Evolutionary conservation across 1,284 basidiomycete species (phyloP), one percentile per base, ranked within the genome.

Genomic region (Melampsora larici-populina): DNA sequence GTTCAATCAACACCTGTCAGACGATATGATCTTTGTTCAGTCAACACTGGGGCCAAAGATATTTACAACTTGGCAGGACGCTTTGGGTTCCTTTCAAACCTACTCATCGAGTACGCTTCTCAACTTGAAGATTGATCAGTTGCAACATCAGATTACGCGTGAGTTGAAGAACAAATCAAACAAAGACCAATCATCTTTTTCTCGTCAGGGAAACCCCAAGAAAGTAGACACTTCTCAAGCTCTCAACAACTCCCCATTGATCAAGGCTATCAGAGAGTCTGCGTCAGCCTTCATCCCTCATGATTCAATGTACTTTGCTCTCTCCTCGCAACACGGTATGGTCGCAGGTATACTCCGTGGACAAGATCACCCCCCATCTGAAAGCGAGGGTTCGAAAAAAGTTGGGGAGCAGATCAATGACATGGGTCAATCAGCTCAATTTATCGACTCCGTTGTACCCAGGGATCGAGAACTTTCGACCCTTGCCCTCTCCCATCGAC

Each of bases 211-310:
- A 33, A 75, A 40, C 46, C 64, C 51, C 0, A 29, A 49, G 17
- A 11, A 64, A 29, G 31, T 8, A 17, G 43, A 17, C 21, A 64
- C 68, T 5, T 48, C 70, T 43, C 40, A n/a, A 15, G 36, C 31
- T 1, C 70, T 78, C 3, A 64, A 66, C 33, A 78, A 78, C n/a
- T 79, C 80, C 1, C 78, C 80, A 4, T 79, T 81, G 48, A 71
- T 80, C 9, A 78, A 78, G 64, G 80, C 80, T 48, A 70, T 81
- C 36, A 79, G 79, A 43, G 80, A 80, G 26, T 64, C 72, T 24
- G 80, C 78, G 17, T 70, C 72, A 17, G 73, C 71, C 26, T 69
- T 80, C 78, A 76, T 81, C 36, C 80, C 80, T 17, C 78, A 81
- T 60, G 68, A 76, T 49, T 74, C 72, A 21, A 76, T 81, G n/a